Conservation (phyloP, 345 rosid genomes). For the Murraya koenigii region DNA sequence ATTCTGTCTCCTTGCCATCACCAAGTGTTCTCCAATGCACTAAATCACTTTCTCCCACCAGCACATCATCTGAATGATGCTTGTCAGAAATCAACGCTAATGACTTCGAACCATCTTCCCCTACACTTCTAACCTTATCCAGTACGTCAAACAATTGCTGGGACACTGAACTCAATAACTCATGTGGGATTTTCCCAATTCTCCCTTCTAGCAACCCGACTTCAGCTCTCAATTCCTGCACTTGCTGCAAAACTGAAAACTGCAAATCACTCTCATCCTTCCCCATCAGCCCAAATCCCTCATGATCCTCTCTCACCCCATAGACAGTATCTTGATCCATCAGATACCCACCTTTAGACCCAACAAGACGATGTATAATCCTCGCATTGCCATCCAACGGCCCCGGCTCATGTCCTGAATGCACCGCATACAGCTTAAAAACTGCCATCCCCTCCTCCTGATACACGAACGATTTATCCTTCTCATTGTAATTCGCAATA, state of each 20-base stretch:
- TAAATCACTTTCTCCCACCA: constrained; percentile 77
- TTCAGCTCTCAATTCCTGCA: constrained; percentile 75
- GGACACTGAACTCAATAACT: constrained; percentile 63
- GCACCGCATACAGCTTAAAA: constrained; percentile 91
- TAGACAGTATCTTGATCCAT: constrained; percentile 78
- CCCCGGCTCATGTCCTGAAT: constrained; percentile 98
- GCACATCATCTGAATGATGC: constrained; percentile 60
- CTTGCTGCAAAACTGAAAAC: constrained; percentile 67
- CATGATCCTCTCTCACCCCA: constrained; percentile 83
- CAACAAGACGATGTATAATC: constrained; percentile 95
- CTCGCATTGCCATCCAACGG: constrained; percentile 96
- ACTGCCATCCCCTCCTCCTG: constrained; percentile 95
- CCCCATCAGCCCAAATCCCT: constrained; percentile 59
- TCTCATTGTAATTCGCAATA: constrained; percentile 87
- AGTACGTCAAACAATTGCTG: constrained; percentile 69
- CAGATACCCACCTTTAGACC: constrained; percentile 70
- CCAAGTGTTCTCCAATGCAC: constrained; percentile 85
- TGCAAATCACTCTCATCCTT: constrained; percentile 75
- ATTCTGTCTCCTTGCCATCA: constrained; percentile 68
- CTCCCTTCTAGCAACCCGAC: constrained; percentile 68
- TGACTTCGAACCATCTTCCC: constrained; percentile 67
- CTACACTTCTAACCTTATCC: constrained; percentile 68
- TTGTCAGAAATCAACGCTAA: constrained; percentile 53
- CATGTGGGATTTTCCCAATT: constrained; percentile 58
- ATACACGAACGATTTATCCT: constrained; percentile 90